These are phyloP conservation scores for Backusella luteola DNA, from an alignment of 192 early-diverging fungal species.

Conservation along the genomic window DNA sequence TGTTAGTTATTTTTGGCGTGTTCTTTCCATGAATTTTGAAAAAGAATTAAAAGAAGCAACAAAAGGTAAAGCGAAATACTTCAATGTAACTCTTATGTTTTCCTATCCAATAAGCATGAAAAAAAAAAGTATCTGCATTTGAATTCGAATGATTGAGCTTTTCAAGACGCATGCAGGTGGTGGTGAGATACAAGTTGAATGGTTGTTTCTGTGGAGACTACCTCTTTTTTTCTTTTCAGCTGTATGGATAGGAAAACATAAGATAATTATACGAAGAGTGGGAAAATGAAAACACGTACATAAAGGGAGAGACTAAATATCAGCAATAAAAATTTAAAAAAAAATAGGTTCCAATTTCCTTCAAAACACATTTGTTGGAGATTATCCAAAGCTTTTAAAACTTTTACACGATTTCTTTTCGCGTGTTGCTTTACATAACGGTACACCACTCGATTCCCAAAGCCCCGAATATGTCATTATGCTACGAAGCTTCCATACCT, in stretches of 20 bases:
- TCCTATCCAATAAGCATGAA: background rate
- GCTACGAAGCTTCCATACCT: slow-evolving; percentile 33
- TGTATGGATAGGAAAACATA: background rate
- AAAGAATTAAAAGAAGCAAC: slow-evolving; percentile 50
- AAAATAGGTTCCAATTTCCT: slow-evolving; percentile 48
- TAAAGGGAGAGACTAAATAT: background rate
- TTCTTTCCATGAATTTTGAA: slow-evolving; percentile 51
- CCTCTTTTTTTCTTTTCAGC: no score
- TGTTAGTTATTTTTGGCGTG: slow-evolving; percentile 54
- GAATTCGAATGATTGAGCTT: background rate
- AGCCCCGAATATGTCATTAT: slow-evolving; percentile 43
- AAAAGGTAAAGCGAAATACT: slow-evolving; percentile 28
- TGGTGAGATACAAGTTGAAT: background rate
- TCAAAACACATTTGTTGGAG: slow-evolving; percentile 51
- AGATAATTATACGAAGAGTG: background rate
- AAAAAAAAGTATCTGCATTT: background rate
- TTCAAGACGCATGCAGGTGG: background rate
- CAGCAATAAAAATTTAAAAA: background rate
- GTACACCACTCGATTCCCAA: slow-evolving; percentile 42
- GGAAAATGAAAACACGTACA: no score
- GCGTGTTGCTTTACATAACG: slow-evolving; percentile 46
- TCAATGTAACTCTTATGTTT: background rate
- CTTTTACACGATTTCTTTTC: slow-evolving; percentile 56
- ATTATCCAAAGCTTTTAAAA: slow-evolving; percentile 49
- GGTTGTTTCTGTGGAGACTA: background rate